A percentile compares a stretch with the other conserved stretches of the same genome.
phyloP scores from a whole-genome alignment of 768 basidiomycete genomes.

The Kwoniella pini region DNA sequence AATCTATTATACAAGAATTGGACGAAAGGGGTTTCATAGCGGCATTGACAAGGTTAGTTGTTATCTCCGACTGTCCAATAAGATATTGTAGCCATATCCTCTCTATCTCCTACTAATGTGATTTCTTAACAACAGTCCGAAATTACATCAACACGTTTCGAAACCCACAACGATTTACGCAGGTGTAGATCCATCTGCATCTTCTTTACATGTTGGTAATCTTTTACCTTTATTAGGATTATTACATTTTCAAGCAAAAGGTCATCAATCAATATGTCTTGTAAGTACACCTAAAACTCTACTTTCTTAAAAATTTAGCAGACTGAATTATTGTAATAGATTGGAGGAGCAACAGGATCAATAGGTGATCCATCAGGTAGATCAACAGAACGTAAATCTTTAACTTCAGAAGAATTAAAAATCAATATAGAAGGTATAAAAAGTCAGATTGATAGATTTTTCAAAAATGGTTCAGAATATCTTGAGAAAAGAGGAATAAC shows the following conservation, averaged over 20 bases:
- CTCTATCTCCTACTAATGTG: neutral
- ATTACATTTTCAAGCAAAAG: slow-evolving; percentile 82
- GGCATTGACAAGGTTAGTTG: slow-evolving; percentile 49
- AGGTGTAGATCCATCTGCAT: slow-evolving; percentile 90
- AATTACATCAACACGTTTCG: slow-evolving; percentile 37
- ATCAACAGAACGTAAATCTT: slow-evolving; percentile 71
- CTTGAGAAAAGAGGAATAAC: slow-evolving; percentile 56
- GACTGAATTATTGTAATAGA: slow-evolving; percentile 58
- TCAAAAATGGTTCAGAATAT: slow-evolving; percentile 66
- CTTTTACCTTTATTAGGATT: slow-evolving; percentile 82
- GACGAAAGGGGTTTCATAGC: slow-evolving; percentile 49
- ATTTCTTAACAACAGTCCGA: slow-evolving; percentile 27
- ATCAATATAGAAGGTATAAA: slow-evolving; percentile 69
- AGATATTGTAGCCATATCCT: neutral
- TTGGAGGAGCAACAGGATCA: slow-evolving; percentile 94
- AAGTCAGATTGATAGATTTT: slow-evolving; percentile 70
- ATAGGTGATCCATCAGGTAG: slow-evolving; percentile 96
- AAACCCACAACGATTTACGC: slow-evolving; percentile 65
- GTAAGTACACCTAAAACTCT: slow-evolving; percentile 68
- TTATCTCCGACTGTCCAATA: neutral
- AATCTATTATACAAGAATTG: slow-evolving; percentile 41
- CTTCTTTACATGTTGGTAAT: slow-evolving; percentile 88
- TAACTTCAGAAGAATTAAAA: slow-evolving; percentile 64
- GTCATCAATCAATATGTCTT: slow-evolving; percentile 78
- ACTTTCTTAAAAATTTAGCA: neutral